phyloP scores from a whole-genome alignment of 2,329 filamentous ascomycete species.

The Trichoderma koningii region DNA sequence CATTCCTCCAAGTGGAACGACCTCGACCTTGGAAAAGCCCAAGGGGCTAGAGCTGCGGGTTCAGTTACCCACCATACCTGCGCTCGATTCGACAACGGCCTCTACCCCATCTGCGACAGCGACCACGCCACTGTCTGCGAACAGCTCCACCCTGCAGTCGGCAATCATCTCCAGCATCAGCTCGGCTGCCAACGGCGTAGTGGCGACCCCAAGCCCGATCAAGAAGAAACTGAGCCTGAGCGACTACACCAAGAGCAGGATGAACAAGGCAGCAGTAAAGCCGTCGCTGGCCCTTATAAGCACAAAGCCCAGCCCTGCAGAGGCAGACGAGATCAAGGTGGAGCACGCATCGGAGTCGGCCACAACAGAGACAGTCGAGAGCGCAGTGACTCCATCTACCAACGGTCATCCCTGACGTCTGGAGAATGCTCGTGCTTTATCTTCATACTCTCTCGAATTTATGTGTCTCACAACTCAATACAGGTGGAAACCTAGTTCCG shows the following conservation, averaged over 20 bases:
- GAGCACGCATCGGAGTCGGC: conserved; percentile 40
- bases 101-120: conserved; percentile 45
- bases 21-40: conserved; percentile 34
- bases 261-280: conserved; percentile 55
- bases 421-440: conserved; percentile 33
- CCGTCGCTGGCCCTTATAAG: conserved; percentile 33
- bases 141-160: conserved; percentile 50
- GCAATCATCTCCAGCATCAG: conserved; percentile 52
- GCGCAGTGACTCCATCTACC: conserved; percentile 32
- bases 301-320: conserved; percentile 41
- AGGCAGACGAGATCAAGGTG: conserved; percentile 43
- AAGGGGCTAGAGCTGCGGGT: conserved; percentile 54
- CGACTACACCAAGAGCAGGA: conserved; percentile 63
- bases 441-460: conserved; percentile 28
- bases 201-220: conserved; percentile 58
- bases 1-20: conserved; percentile 24
- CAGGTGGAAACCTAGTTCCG: conserved; percentile 29
- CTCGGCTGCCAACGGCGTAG: conserved; percentile 46
- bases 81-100: conserved; percentile 48
- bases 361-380: conserved; percentile 36
- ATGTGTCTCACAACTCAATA: conserved; percentile 28
- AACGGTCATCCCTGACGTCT: conserved; percentile 36
- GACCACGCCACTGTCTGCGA: conserved; percentile 52
- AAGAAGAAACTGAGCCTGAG: conserved; percentile 70
- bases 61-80: conserved; percentile 58